Evolutionary conservation across 768 basidiomycete genomes (phyloP), one percentile per base, ranked within the genome.

Genomic region (Boletales sp.): DNA sequence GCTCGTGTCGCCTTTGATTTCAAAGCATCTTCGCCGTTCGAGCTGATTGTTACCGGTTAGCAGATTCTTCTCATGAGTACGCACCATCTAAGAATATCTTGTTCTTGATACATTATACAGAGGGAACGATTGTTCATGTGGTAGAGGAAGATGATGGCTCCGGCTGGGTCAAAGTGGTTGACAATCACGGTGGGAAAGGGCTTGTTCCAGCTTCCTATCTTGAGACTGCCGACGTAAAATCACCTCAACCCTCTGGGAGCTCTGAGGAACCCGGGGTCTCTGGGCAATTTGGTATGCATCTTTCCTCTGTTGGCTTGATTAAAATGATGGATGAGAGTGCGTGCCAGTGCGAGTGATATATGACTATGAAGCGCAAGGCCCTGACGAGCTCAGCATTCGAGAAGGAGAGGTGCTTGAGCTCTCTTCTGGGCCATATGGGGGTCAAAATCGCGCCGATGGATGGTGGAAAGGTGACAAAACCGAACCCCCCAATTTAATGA

Each of bases 181-280:
- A 86, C 59, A 60, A 68, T 35, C 65, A 66, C n/a, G 81, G 82
- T 51, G 74, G 75, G 48, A 78, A 79, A 57, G 90, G 90, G 9
- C 79, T 92, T 36, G 83, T 91, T 11, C 90, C 90, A n/a, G 87
- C 87, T n/a, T 82, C 87, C 19, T 92, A 92, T 72, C 65, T 90
- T 45, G 75, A 79, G 56, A 54, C 69, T 19, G 65, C 65, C 42
- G 69, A 70, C 43, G 65, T 61, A 47, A 61, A 65, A 51, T 46
- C 48, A 15, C 17, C 31, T 1, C 52, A 46, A 35, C 42, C 44
- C n/a, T 55, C 51, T 41, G 53, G 37, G 30, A 41, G 56, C 35
- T 46, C 57, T 44, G 37, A 55, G 41, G 53, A 51, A 45, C 55
- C 58, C 44, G 71, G 68, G 61, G 71, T 65, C 18, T 70, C 74